phyloP scores from a whole-genome alignment of 1,284 basidiomycete genomes.

The Cryptococcus wingfieldii region DNA sequence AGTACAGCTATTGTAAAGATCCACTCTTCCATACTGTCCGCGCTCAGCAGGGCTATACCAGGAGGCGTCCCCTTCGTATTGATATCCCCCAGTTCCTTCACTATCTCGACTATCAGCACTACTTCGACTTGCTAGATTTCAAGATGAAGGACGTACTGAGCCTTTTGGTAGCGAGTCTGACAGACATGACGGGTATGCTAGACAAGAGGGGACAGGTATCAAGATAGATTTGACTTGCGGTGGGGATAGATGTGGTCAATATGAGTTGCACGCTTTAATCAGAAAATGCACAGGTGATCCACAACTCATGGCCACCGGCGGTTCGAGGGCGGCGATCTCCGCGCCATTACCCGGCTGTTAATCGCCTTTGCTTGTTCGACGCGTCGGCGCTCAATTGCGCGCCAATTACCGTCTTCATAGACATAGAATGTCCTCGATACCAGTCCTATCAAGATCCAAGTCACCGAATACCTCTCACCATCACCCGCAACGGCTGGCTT shows the following conservation, averaged over 20 bases:
- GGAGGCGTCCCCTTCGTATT: slow-evolving; percentile 38
- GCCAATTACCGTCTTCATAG: no score
- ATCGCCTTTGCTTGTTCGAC: no score
- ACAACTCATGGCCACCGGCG: no score
- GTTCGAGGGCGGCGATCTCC: no score
- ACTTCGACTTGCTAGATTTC: background rate
- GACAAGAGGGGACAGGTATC: background rate
- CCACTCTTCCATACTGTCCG: slow-evolving; percentile 40
- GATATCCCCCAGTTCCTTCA: slow-evolving; percentile 47
- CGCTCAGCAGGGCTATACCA: slow-evolving; percentile 36
- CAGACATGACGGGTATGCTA: slow-evolving; percentile 10
- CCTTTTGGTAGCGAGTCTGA: slow-evolving; percentile 22
- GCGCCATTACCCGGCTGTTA: no score
- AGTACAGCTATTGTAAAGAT: slow-evolving; percentile 38
- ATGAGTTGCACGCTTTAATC: no score
- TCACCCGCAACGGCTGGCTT: no score
- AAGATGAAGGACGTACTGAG: slow-evolving; percentile 23
- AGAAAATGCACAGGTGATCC: no score
- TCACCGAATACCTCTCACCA: no score
- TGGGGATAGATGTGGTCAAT: background rate
- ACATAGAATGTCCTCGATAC: no score
- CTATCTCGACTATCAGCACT: slow-evolving; percentile 14
- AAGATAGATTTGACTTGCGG: background rate
- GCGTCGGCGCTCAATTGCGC: no score
- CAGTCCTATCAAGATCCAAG: no score